phyloP scores from a whole-genome alignment of 202 grass and related monocot genomes.

The Schoenoplectus triqueter region DNA sequence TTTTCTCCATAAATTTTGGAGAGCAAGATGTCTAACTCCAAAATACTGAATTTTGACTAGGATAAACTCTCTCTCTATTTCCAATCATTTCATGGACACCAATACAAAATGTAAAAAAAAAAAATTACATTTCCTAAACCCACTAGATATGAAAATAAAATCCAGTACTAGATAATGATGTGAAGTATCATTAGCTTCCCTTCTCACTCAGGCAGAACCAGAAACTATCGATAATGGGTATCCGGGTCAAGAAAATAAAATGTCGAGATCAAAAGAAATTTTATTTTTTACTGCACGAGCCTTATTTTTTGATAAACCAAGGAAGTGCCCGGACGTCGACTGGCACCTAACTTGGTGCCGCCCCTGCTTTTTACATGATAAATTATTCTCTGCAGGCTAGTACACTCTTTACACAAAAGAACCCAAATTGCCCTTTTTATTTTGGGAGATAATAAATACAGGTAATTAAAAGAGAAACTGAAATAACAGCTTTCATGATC shows the following conservation, averaged over 20 bases:
- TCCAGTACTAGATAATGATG: neutral
- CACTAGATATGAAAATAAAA: neutral
- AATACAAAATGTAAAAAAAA: neutral
- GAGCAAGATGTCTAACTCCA: neutral
- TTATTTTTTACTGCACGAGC: no score
- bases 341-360: no score
- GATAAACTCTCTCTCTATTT: neutral
- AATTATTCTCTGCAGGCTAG: neutral
- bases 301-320: no score
- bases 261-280: no score
- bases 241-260: no score
- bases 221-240: no score
- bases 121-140: neutral
- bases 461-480: no score
- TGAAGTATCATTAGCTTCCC: neutral
- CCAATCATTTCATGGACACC: neutral
- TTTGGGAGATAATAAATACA: no score
- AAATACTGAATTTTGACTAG: neutral
- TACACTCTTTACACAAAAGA: neutral
- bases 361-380: neutral
- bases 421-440: neutral
- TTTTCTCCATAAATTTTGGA: conserved; percentile 1
- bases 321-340: no score
- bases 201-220: neutral
- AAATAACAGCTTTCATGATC: neutral